These are phyloP conservation scores for Lepidium aucheri DNA, from an alignment of 345 rosid genomes.

Conservation along the genomic window DNA sequence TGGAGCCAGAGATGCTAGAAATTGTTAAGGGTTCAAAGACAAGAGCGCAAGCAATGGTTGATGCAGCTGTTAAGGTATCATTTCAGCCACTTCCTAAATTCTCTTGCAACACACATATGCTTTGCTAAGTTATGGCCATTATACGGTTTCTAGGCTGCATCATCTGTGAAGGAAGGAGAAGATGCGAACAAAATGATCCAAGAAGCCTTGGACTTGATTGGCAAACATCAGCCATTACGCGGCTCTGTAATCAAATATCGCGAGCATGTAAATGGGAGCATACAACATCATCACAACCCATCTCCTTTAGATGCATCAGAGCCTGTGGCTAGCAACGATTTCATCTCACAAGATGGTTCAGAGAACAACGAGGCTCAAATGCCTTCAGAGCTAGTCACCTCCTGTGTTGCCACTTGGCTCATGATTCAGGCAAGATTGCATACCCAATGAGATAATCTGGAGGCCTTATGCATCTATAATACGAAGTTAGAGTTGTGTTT, in stretches of 20 bases:
- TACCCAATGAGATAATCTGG: neutral
- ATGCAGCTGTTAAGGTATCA: constrained; percentile 77
- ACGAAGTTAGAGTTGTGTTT: constrained; percentile 6
- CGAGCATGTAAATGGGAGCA: constrained; percentile 42
- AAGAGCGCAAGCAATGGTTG: constrained; percentile 75
- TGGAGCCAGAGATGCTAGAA: constrained; percentile 57
- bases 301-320: constrained; percentile 31
- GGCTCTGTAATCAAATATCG: constrained; percentile 30
- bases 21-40: constrained; percentile 58
- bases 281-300: constrained; percentile 25
- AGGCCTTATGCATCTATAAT: neutral
- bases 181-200: constrained; percentile 51
- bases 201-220: constrained; percentile 57
- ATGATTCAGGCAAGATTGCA: constrained; percentile 65
- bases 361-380: constrained; percentile 42
- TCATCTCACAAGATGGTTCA: constrained; percentile 30
- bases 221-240: constrained; percentile 35
- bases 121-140: neutral
- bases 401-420: constrained; percentile 80
- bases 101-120: neutral
- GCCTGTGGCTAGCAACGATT: constrained; percentile 12
- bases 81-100: neutral
- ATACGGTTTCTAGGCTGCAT: constrained; percentile 51
- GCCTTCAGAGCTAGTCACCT: constrained; percentile 68
- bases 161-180: constrained; percentile 68